phyloP scores from a whole-genome alignment of 177 flowering plant species.

The Vitis hybrid region DNA sequence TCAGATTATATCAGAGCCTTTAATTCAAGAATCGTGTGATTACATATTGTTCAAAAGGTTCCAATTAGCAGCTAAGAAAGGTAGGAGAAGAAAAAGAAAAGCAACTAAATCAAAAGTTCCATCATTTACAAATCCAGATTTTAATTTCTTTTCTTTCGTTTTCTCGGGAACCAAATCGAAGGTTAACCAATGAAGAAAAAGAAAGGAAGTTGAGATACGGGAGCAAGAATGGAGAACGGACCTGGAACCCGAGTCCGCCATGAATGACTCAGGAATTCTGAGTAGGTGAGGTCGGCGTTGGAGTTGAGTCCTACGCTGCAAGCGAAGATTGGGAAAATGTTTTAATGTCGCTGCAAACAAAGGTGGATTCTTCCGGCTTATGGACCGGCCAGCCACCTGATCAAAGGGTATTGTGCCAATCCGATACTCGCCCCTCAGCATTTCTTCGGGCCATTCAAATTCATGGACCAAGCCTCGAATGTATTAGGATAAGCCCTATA shows the following conservation, averaged over 20 bases:
- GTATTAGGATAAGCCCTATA: no score
- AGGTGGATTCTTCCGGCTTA: no score
- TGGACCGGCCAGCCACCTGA: no score
- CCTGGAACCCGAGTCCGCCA: slow-evolving; percentile 17
- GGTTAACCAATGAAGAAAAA: neutral
- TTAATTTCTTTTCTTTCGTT: neutral
- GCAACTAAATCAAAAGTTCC: neutral
- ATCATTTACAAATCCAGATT: neutral
- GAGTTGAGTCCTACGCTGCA: no score
- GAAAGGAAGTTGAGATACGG: neutral
- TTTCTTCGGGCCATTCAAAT: no score
- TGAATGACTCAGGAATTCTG: slow-evolving; percentile 6
- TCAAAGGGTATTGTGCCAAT: no score
- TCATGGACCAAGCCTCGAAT: no score
- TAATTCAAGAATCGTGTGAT: neutral
- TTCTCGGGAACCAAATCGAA: neutral
- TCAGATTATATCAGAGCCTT: neutral
- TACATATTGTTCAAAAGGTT: neutral
- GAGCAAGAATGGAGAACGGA: neutral
- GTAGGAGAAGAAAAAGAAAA: neutral
- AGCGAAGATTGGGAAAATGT: no score
- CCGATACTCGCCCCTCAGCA: no score
- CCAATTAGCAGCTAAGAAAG: neutral
- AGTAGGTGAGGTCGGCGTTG: slow-evolving; percentile 9
- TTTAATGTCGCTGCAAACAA: no score